phyloP scores from a whole-genome alignment of 2,329 filamentous ascomycete genomes.

The Aureobasidium sp. region DNA sequence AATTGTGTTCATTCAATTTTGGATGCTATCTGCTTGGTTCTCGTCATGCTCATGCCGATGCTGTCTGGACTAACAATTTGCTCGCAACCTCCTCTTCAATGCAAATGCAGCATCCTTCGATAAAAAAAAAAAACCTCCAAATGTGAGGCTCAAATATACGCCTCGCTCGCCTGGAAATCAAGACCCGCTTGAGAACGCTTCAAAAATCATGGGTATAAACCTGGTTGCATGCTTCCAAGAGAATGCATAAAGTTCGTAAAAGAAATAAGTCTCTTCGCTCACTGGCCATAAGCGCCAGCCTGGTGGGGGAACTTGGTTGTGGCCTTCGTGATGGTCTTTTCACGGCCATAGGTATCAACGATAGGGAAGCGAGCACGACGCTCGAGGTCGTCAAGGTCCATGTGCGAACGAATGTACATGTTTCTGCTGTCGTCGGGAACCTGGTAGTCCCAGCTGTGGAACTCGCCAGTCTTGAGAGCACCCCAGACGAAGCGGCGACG shows the following conservation, averaged over 20 bases:
- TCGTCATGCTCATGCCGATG: neutral
- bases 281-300: slow-evolving; percentile 27
- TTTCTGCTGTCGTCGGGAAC: slow-evolving; percentile 54
- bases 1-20: neutral
- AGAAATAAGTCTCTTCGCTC: neutral
- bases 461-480: slow-evolving; percentile 65
- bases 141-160: neutral
- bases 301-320: slow-evolving; percentile 22
- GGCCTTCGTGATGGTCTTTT: slow-evolving; percentile 18
- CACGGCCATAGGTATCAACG: slow-evolving; percentile 36
- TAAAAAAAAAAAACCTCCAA: neutral
- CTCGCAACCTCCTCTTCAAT: neutral
- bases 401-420: slow-evolving; percentile 78
- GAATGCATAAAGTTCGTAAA: neutral
- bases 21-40: neutral
- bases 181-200: slow-evolving; percentile 8
- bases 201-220: slow-evolving; percentile 7
- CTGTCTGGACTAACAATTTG: neutral
- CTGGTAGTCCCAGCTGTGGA: slow-evolving; percentile 80
- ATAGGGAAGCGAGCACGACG: slow-evolving; percentile 63
- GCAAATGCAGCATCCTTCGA: neutral
- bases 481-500: slow-evolving; percentile 70
- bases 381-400: slow-evolving; percentile 73
- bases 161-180: neutral
- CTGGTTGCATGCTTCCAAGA: neutral